Evolutionary conservation across 23 red algal species (phyloP), one percentile per base, ranked within the genome.

Genomic region (Gracilariopsis chorda): DNA sequence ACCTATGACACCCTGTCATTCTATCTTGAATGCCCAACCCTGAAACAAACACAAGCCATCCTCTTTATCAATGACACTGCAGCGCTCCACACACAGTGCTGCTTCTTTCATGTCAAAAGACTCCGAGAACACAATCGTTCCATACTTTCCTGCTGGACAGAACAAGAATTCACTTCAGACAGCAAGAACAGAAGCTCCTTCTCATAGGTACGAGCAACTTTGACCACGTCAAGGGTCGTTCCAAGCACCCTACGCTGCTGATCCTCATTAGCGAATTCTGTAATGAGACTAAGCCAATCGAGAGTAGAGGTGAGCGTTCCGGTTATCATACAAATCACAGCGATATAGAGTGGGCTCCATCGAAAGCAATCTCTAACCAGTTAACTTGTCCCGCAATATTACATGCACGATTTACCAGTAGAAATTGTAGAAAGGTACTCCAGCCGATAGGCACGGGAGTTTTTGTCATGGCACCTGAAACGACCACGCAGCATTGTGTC

Each of bases 111-210:
- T 68, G 33, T 68, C 62, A 68, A 68, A 68, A 7, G 62, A 36
- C 33, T 68, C 62, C 3, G 62, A 27, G 62, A 68, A 68, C 62
- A 68, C 41, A 25, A 68, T 39, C 21, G 62, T 68, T 30, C 62
- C 62, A 68, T 68, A 68, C 62, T 68, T 68, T 25, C 62, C 62
- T 20, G 62, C 62, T 68, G 62, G 62, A 68, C 62, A 68, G 41
- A 68, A 68, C 30, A 30, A 41, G 62, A 68, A 36, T 68, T 68
- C 13, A 68, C 62, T 35, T 68, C 32, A 19, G 62, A 40, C 5
- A 68, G 32, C 62, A 30, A 68, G 62, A 68, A 68, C 62, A 68
- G 33, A 68, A 68, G 41, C 32, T 41, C 5, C 21, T 68, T 68
- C 27, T 68, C 62, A 25, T 68, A 68, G 1, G 62, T 68, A 25